Conservation (phyloP, 2,329 filamentous ascomycete species). For the Trichoderma sp. region DNA sequence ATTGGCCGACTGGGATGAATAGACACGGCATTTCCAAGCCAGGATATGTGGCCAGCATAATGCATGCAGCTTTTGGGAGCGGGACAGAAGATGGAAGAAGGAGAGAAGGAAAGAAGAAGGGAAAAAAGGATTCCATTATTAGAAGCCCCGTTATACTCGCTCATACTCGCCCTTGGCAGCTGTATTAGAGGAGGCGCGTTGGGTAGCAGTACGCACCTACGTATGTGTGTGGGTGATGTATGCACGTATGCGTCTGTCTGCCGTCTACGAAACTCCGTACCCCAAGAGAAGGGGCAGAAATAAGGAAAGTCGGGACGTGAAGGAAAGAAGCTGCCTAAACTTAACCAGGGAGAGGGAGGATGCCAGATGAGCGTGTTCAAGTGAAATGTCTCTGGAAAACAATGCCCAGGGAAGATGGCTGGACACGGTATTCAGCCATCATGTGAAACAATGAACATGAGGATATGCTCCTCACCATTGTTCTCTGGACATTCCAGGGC, state of each 20-base stretch:
- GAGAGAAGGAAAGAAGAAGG: background rate
- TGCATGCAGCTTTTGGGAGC: background rate
- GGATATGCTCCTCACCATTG: background rate
- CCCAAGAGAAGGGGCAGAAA: background rate
- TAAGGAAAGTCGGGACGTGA: background rate
- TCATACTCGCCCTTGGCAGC: background rate
- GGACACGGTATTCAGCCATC: background rate
- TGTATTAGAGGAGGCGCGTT: background rate
- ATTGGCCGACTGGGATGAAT: slow-evolving; percentile 2
- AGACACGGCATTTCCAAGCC: background rate
- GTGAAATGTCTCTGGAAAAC: slow-evolving; percentile 4
- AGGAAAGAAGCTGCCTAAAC: background rate
- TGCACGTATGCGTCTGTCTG: background rate
- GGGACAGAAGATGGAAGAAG: background rate
- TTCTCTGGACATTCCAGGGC: background rate
- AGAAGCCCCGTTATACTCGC: background rate
- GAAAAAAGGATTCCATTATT: background rate
- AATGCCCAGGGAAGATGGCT: background rate
- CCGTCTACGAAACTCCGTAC: background rate
- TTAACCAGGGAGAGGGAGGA: background rate
- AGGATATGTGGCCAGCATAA: slow-evolving; percentile 1
- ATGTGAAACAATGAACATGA: background rate
- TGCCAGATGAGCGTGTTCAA: background rate
- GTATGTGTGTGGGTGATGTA: background rate
- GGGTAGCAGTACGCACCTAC: background rate